A percentile compares a stretch with the other conserved stretches of the same genome.
These are phyloP conservation scores for Neurospora discreta DNA, from an alignment of 495 filamentous ascomycete species.

Conservation along the genomic window DNA sequence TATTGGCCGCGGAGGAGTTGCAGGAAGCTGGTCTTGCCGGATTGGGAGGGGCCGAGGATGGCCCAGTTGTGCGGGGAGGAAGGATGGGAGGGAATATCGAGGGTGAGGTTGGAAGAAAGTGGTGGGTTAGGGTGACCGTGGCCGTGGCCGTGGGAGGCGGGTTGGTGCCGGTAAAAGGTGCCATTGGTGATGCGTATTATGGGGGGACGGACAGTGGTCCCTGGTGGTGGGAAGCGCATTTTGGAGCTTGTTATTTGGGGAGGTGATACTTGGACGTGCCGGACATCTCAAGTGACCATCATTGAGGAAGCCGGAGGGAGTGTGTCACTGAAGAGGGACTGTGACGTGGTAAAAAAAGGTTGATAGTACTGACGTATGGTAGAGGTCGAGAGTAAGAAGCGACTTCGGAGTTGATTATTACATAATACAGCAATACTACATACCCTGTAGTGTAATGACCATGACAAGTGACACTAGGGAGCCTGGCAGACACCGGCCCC, in stretches of 20 bases:
- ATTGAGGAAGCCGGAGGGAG: background rate
- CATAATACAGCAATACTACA: background rate
- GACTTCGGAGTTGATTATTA: constrained; percentile 3
- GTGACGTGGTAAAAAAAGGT: background rate
- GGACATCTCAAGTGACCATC: constrained; percentile 11
- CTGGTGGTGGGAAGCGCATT: constrained; percentile 20
- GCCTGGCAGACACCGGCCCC: background rate
- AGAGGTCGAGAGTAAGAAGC: background rate
- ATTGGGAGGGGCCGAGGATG: constrained; percentile 59
- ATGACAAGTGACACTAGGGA: background rate
- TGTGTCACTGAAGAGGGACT: background rate
- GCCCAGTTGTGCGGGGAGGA: constrained; percentile 51
- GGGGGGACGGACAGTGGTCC: constrained; percentile 29
- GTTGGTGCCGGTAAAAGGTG: constrained; percentile 75
- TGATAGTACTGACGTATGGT: background rate
- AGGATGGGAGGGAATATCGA: constrained; percentile 46
- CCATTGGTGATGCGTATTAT: constrained; percentile 63
- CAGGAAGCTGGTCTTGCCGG: constrained; percentile 64
- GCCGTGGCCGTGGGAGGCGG: constrained; percentile 27
- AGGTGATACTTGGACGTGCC: background rate
- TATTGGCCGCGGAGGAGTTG: constrained; percentile 63
- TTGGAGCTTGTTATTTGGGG: background rate
- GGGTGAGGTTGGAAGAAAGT: constrained; percentile 56
- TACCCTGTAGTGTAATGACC: background rate
- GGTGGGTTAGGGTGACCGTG: constrained; percentile 41